Evolutionary conservation across 192 early-diverging fungal genomes (phyloP).

Genomic region (Coemansia sp.): DNA sequence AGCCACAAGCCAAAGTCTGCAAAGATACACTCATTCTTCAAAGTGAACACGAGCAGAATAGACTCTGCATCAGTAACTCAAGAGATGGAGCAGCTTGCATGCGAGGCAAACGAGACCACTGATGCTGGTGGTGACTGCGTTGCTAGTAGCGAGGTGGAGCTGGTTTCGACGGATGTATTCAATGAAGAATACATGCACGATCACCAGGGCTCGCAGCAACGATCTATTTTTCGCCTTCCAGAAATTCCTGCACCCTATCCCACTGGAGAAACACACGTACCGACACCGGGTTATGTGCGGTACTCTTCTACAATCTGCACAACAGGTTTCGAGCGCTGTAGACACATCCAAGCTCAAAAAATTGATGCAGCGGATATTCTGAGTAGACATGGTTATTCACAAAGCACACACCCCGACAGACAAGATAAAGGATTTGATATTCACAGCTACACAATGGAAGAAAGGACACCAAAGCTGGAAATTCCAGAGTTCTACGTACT

Average conservation of each 20-base stretch:
- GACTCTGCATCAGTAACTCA: neutral
- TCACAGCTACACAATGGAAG: neutral
- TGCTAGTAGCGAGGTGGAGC: neutral
- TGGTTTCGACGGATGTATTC: neutral
- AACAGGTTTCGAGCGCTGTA: neutral
- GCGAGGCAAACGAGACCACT: neutral
- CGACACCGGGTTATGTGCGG: conserved; percentile 13
- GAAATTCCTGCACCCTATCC: conserved; percentile 40
- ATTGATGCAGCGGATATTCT: conserved; percentile 3
- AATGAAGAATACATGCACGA: neutral
- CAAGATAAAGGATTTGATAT: neutral
- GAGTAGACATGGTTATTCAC: neutral
- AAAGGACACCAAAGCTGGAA: neutral
- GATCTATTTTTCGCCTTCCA: conserved; percentile 14
- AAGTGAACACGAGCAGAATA: conserved; percentile 4
- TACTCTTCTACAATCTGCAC: neutral
- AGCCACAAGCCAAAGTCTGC: conserved; percentile 7
- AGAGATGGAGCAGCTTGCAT: neutral
- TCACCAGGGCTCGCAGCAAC: neutral
- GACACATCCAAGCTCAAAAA: neutral
- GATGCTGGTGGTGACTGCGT: neutral
- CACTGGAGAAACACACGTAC: conserved; percentile 25
- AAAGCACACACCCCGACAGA: neutral
- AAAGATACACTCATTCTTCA: conserved; percentile 47
- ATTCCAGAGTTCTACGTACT: neutral